A percentile compares a stretch with the other conserved stretches of the same genome.
phyloP scores from a whole-genome alignment of 164 flowering plant genomes.

The Magnolia kwangsiensis region DNA sequence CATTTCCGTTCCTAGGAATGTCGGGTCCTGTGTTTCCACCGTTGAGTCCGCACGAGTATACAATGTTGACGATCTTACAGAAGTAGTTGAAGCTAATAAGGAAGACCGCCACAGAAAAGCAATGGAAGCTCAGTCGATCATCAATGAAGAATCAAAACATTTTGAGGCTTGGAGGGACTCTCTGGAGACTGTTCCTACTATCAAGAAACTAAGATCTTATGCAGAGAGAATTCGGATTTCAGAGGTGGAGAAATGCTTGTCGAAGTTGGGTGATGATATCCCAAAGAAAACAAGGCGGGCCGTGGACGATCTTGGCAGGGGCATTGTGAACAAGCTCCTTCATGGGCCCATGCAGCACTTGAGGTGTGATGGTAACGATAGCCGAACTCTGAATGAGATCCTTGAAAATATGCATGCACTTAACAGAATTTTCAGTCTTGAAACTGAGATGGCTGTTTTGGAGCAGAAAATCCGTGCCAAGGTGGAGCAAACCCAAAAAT shows the following conservation, averaged over 20 bases:
- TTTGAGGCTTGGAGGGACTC: constrained; percentile 97
- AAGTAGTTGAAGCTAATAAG: constrained; percentile 93
- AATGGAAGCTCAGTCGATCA: constrained; percentile 86
- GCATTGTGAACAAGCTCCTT: constrained; percentile 88
- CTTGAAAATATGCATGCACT: constrained; percentile 95
- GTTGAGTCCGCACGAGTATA: constrained; percentile 55
- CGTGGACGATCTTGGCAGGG: constrained; percentile 82
- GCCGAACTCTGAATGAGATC: constrained; percentile 69
- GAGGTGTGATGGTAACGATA: constrained; percentile 89
- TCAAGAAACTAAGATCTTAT: constrained; percentile 80
- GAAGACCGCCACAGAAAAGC: constrained; percentile 92
- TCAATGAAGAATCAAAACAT: constrained; percentile 66
- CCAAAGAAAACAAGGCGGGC: constrained; percentile 65
- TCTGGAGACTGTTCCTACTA: constrained; percentile 95
- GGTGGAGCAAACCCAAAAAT: constrained; percentile 58
- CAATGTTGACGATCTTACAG: constrained; percentile 96
- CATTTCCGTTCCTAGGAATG: constrained; percentile 94
- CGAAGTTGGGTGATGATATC: constrained; percentile 79
- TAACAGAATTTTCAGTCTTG: constrained; percentile 86
- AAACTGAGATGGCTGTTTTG: constrained; percentile 69
- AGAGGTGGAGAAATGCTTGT: constrained; percentile 81
- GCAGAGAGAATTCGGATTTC: constrained; percentile 75
- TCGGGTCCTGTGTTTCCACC: constrained; percentile 71
- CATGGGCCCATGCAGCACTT: constrained; percentile 97
- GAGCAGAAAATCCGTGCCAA: constrained; percentile 85